Conservation (phyloP, 169 alveolate species). For the Toxoplasma gondii region DNA sequence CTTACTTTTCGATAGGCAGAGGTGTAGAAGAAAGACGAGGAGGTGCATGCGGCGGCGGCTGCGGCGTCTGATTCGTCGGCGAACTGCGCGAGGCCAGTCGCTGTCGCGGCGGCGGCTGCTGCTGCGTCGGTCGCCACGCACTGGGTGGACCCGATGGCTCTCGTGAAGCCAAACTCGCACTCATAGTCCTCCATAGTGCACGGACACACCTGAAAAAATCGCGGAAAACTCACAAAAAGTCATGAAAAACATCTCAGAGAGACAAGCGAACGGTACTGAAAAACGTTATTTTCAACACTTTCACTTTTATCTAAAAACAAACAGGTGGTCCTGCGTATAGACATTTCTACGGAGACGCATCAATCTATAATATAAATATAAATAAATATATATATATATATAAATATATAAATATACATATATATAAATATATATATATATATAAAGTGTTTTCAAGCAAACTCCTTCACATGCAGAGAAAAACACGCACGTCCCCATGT, state of each 20-base stretch:
- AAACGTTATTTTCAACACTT: too few species aligned
- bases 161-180: constrained; percentile 96
- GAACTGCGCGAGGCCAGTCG: constrained; percentile 44
- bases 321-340: too few species aligned
- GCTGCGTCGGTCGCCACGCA: constrained; percentile 77
- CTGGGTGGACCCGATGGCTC: constrained; percentile 84
- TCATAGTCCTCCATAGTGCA: constrained; percentile 97
- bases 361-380: too few species aligned
- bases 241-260: not conserved
- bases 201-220: constrained; percentile 84
- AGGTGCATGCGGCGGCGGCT: constrained; percentile 55
- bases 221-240: not conserved
- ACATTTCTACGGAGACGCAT: too few species aligned
- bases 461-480: too few species aligned
- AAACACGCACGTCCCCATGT: too few species aligned
- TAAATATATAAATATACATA: too few species aligned
- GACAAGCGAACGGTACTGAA: not conserved
- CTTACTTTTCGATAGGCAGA: constrained; percentile 87
- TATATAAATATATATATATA: too few species aligned
- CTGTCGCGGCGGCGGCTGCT: constrained; percentile 54
- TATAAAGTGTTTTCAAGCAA: too few species aligned
- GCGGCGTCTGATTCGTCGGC: constrained; percentile 40
- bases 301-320: too few species aligned
- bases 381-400: too few species aligned
- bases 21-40: constrained; percentile 71